Conservation (phyloP, 2,329 filamentous ascomycete species). For the Alternaria brassicae region DNA sequence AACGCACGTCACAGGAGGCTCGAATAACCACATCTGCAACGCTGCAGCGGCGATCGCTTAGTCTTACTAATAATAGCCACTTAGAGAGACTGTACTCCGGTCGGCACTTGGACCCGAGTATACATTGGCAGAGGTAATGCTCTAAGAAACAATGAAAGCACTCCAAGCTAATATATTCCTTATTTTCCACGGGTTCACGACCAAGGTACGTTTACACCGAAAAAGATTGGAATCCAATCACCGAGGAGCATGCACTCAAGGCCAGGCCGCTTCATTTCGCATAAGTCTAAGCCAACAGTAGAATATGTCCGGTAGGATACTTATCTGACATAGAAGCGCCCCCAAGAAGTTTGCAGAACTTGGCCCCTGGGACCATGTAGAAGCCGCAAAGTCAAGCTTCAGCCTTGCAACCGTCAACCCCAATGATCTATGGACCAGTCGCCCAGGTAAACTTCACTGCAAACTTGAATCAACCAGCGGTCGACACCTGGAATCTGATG, state of each 20-base stretch:
- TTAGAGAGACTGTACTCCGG: not conserved
- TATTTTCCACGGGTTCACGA: not conserved
- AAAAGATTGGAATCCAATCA: not conserved
- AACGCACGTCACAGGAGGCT: constrained; percentile 11
- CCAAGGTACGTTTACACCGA: not conserved
- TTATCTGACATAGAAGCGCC: not conserved
- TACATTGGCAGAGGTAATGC: not conserved
- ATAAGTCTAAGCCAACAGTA: not conserved
- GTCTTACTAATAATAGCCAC: not conserved
- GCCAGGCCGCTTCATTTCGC: not conserved
- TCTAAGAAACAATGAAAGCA: too few species aligned
- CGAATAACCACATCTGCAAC: constrained; percentile 5
- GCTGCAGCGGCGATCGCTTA: constrained; percentile 5
- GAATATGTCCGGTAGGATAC: not conserved
- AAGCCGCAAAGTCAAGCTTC: not conserved
- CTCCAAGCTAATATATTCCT: too few species aligned
- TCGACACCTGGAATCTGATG: not conserved
- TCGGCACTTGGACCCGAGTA: not conserved
- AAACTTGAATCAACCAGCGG: not conserved
- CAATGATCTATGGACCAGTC: not conserved
- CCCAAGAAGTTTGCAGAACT: not conserved
- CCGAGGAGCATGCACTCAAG: not conserved
- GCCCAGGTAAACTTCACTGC: not conserved
- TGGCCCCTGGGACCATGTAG: not conserved
- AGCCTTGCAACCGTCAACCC: not conserved